These are phyloP conservation scores for Hyphopichia fennica DNA, from an alignment of 1,139 yeast genomes.

Conservation along the genomic window DNA sequence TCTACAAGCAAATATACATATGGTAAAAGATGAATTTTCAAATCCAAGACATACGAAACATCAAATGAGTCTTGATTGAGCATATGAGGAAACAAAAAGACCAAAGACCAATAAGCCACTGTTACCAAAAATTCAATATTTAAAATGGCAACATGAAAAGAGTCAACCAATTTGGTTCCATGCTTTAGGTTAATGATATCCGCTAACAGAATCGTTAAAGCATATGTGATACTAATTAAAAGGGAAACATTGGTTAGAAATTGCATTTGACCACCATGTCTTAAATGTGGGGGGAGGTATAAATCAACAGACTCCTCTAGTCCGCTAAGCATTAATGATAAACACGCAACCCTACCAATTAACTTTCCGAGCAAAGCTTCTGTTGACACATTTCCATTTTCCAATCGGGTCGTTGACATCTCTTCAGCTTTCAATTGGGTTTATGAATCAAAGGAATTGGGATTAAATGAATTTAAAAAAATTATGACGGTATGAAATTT, in stretches of 20 bases:
- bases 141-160: conserved; percentile 12
- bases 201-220: background rate
- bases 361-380: no score
- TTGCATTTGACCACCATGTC: conserved; percentile 21
- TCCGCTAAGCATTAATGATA: background rate
- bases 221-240: conserved; percentile 12
- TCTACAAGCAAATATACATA: conserved; percentile 10
- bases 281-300: conserved; percentile 17
- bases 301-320: conserved; percentile 4
- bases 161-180: background rate
- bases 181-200: background rate
- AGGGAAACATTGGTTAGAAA: conserved; percentile 22
- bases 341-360: background rate
- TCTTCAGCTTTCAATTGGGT: no score
- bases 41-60: conserved; percentile 16
- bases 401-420: no score
- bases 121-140: conserved; percentile 24
- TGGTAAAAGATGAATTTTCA: conserved; percentile 25
- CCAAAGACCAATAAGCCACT: conserved; percentile 21
- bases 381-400: no score
- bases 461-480: no score
- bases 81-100: conserved; percentile 15
- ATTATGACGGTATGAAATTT: no score
- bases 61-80: conserved; percentile 20
- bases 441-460: no score